Evolutionary conservation across 2,329 filamentous ascomycete species (phyloP).

Genomic region (Neodidymelliopsis sp.): DNA sequence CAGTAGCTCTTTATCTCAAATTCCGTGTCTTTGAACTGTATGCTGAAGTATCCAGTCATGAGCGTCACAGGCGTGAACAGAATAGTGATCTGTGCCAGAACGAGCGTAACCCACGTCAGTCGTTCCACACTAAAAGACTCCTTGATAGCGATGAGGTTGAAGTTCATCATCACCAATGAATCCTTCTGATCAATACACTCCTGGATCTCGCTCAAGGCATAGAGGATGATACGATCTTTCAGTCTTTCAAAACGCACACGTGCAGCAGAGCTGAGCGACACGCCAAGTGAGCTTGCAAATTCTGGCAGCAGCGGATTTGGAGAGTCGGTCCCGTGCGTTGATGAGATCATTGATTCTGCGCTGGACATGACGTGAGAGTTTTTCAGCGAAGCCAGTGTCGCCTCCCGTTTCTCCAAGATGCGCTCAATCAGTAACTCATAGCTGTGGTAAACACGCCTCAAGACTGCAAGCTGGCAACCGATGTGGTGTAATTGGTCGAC

Average conservation of each 20-base stretch:
- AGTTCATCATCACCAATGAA: conserved; percentile 74
- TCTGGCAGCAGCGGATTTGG: conserved; percentile 40
- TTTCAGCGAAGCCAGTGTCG: conserved; percentile 54
- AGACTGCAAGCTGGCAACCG: conserved; percentile 66
- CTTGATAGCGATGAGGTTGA: conserved; percentile 78
- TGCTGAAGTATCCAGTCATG: conserved; percentile 77
- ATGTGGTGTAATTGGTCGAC: conserved; percentile 65
- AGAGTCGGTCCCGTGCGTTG: conserved; percentile 23
- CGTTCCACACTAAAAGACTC: conserved; percentile 76
- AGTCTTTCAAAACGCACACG: conserved; percentile 66
- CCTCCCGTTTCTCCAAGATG: conserved; percentile 59
- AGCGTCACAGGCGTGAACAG: conserved; percentile 78
- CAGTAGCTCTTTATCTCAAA: conserved; percentile 72
- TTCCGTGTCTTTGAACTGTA: conserved; percentile 66
- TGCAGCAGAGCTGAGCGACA: conserved; percentile 58
- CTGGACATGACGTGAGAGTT: conserved; percentile 51
- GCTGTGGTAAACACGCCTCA: conserved; percentile 67
- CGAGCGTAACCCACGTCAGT: conserved; percentile 73
- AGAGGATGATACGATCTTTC: conserved; percentile 64
- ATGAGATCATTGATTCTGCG: conserved; percentile 40
- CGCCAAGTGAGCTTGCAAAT: conserved; percentile 52
- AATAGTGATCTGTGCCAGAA: conserved; percentile 77
- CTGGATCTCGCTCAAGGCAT: conserved; percentile 68
- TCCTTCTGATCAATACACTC: conserved; percentile 74
- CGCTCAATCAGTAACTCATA: conserved; percentile 68